phyloP scores from a whole-genome alignment of 2,329 filamentous ascomycete genomes.

The Penicillium sp. region DNA sequence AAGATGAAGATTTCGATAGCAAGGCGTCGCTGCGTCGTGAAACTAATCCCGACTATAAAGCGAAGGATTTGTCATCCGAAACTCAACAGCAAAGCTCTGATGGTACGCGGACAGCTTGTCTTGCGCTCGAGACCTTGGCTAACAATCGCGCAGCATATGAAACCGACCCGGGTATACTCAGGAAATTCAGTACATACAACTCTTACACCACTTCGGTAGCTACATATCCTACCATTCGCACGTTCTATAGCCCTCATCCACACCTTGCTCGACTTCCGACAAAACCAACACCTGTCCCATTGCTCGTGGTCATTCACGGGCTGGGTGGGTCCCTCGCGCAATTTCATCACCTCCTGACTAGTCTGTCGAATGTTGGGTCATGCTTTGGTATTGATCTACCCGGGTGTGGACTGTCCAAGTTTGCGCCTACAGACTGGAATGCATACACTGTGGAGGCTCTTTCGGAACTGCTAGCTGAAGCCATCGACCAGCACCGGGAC shows the following conservation, averaged over 20 bases:
- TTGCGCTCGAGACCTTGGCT: constrained; percentile 2
- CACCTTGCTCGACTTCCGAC: constrained; percentile 77
- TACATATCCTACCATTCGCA: constrained; percentile 71
- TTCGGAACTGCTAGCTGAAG: constrained; percentile 66
- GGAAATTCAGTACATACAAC: constrained; percentile 67
- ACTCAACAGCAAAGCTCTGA: constrained; percentile 29
- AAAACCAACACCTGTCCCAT: constrained; percentile 68
- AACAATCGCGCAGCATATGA: constrained; percentile 28
- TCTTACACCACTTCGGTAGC: constrained; percentile 67
- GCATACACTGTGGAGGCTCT: constrained; percentile 78
- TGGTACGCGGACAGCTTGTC: constrained; percentile 25
- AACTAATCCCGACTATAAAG: constrained; percentile 20
- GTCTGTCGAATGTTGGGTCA: constrained; percentile 75
- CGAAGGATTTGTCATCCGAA: constrained; percentile 22
- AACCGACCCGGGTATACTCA: constrained; percentile 75
- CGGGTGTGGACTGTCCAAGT: constrained; percentile 78
- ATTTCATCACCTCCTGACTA: constrained; percentile 75
- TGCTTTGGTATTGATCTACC: constrained; percentile 87
- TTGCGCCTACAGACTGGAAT: constrained; percentile 65
- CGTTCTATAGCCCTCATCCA: constrained; percentile 78
- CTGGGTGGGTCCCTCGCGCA: constrained; percentile 89
- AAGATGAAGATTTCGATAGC: constrained; percentile 37
- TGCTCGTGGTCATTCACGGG: constrained; percentile 89
- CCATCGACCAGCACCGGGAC: constrained; percentile 71
- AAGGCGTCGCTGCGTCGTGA: constrained; percentile 31